These are phyloP conservation scores for Aspergillus ochraceoroseus DNA, from an alignment of 2,329 filamentous ascomycete genomes.

Conservation along the genomic window DNA sequence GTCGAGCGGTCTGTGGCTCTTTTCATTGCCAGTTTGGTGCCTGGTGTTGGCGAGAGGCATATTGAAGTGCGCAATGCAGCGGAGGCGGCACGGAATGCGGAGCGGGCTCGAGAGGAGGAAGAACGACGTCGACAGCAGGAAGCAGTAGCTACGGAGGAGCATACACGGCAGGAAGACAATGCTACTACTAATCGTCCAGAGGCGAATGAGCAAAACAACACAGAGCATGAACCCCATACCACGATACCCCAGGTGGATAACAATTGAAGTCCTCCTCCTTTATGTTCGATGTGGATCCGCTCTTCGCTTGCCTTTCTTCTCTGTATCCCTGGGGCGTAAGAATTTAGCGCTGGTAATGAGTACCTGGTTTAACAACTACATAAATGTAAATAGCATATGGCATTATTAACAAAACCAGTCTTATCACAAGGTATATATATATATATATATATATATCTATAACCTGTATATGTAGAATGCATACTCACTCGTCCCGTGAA, in stretches of 20 bases:
- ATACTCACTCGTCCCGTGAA: not conserved
- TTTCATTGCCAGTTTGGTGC: constrained; percentile 59
- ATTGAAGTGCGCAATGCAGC: constrained; percentile 53
- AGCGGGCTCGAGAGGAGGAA: constrained; percentile 27
- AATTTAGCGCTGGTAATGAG: no score
- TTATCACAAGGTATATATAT: constrained; percentile 1
- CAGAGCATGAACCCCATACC: constrained; percentile 2
- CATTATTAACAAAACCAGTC: not conserved
- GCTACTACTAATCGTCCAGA: not conserved
- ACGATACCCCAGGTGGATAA: constrained; percentile 17
- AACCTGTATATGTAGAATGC: not conserved
- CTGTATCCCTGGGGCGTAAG: no score
- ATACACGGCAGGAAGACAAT: constrained; percentile 3
- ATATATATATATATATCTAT: constrained; percentile 8
- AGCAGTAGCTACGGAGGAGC: constrained; percentile 13
- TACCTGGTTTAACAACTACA: no score
- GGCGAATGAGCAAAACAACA: not conserved
- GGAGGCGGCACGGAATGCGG: constrained; percentile 36
- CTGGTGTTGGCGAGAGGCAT: constrained; percentile 58
- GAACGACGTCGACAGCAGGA: constrained; percentile 22
- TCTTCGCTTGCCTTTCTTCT: no score
- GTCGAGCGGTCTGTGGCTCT: constrained; percentile 55
- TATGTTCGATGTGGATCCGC: no score
- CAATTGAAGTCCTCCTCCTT: constrained; percentile 4
- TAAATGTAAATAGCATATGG: constrained; percentile 5